Evolutionary conservation across 2,329 filamentous ascomycete species (phyloP).

Genomic region (Pestalotiopsis sp.): DNA sequence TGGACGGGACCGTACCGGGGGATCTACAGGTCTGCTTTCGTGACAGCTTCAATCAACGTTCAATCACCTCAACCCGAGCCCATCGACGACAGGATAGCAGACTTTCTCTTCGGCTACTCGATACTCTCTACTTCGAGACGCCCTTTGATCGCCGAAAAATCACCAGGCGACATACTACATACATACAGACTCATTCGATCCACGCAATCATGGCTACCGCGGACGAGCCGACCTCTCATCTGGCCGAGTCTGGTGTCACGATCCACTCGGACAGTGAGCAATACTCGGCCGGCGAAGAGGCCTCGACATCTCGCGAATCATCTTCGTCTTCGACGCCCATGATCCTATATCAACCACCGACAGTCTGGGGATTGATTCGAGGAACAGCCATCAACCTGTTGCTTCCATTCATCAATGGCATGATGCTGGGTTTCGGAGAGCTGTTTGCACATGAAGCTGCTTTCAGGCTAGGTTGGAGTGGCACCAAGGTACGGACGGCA

Average conservation of each 20-base stretch:
- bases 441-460: constrained; percentile 95
- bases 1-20: background rate
- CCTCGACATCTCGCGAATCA: constrained; percentile 57
- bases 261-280: constrained; percentile 83
- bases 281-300: constrained; percentile 69
- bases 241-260: constrained; percentile 74
- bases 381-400: constrained; percentile 95
- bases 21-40: background rate
- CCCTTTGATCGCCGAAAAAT: too few relatives aligned
- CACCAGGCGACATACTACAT: too few relatives aligned
- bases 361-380: constrained; percentile 80
- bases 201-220: constrained; percentile 53
- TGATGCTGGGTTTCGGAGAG: constrained; percentile 98
- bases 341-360: constrained; percentile 87
- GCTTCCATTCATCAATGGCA: constrained; percentile 91
- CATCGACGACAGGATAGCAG: too few relatives aligned
- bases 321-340: constrained; percentile 68
- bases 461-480: constrained; percentile 89
- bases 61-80: background rate
- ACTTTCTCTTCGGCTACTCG: too few relatives aligned
- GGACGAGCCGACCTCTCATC: constrained; percentile 47
- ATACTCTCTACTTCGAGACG: too few relatives aligned
- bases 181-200: background rate
- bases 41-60: too few relatives aligned
- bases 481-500: constrained; percentile 75